phyloP scores from a whole-genome alignment of 352 stramenopile genomes.

The Globisporangium heterothallicum region DNA sequence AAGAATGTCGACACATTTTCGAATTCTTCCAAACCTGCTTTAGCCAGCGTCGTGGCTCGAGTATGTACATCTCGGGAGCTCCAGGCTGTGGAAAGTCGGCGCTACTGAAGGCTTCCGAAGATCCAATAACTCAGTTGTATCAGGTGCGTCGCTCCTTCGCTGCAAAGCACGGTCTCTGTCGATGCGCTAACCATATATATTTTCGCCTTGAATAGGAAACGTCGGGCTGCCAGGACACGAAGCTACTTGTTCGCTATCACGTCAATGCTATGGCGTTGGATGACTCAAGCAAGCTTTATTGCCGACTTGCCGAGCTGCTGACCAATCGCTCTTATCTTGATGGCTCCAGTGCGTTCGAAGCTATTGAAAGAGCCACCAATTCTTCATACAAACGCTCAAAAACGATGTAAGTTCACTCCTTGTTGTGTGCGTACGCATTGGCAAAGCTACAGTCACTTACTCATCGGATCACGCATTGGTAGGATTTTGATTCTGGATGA shows the following conservation, averaged over 20 bases:
- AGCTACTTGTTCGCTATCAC: constrained; percentile 44
- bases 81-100: constrained; percentile 78
- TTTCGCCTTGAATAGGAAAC: constrained; percentile 5
- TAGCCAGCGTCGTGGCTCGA: constrained; percentile 36
- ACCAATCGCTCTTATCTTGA: constrained; percentile 40
- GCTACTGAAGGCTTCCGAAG: constrained; percentile 49
- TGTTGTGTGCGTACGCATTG: neutral
- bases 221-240: constrained; percentile 19
- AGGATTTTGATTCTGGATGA: constrained; percentile 79
- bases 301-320: constrained; percentile 45
- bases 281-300: constrained; percentile 43
- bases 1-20: constrained; percentile 43
- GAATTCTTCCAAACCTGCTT: constrained; percentile 64
- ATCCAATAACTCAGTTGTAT: constrained; percentile 45
- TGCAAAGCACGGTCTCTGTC: neutral
- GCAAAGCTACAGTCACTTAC: too few species aligned
- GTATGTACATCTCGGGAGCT: constrained; percentile 73
- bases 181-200: neutral
- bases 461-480: neutral
- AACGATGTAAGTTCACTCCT: constrained; percentile 32
- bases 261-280: constrained; percentile 72
- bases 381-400: constrained; percentile 37
- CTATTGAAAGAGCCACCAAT: constrained; percentile 50
- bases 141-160: constrained; percentile 24
- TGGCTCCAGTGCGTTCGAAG: constrained; percentile 53